phyloP scores from a whole-genome alignment of 805 yeast genomes.

The Jamesozyma hellenica region DNA sequence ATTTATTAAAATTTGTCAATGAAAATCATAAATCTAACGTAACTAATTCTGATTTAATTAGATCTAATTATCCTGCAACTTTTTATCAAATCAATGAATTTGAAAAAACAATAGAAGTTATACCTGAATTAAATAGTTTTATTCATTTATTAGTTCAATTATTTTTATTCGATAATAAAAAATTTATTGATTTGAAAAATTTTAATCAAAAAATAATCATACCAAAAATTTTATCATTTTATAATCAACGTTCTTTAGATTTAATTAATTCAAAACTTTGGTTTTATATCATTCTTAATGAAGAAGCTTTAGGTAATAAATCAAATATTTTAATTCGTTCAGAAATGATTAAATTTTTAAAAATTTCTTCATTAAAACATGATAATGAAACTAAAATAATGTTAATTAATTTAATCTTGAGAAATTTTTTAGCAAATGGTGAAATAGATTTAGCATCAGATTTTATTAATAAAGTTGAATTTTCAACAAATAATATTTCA shows the following conservation, averaged over 20 bases:
- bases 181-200: constrained; percentile 38
- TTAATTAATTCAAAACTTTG: constrained; percentile 81
- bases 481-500: constrained; percentile 67
- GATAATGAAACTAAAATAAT: constrained; percentile 88
- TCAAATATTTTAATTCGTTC: constrained; percentile 41
- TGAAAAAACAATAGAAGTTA: constrained; percentile 30
- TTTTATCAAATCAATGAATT: constrained; percentile 25
- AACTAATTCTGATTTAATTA: constrained; percentile 28
- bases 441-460: constrained; percentile 83
- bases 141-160: constrained; percentile 71
- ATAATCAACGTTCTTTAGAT: constrained; percentile 78
- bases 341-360: constrained; percentile 58
- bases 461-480: constrained; percentile 78
- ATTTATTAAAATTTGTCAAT: constrained; percentile 34
- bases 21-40: constrained; percentile 29
- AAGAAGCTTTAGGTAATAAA: constrained; percentile 41
- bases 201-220: constrained; percentile 46
- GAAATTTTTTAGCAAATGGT: constrained; percentile 68
- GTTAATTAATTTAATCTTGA: constrained; percentile 71
- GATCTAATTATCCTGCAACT: constrained; percentile 25
- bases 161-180: constrained; percentile 54
- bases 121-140: constrained; percentile 76
- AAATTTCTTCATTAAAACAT: constrained; percentile 85
- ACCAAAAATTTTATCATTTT: constrained; percentile 41
- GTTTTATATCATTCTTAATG: constrained; percentile 78